Base-by-base conservation (phyloP, 768 basidiomycete genomes). In the Suillus tomentosus region DNA sequence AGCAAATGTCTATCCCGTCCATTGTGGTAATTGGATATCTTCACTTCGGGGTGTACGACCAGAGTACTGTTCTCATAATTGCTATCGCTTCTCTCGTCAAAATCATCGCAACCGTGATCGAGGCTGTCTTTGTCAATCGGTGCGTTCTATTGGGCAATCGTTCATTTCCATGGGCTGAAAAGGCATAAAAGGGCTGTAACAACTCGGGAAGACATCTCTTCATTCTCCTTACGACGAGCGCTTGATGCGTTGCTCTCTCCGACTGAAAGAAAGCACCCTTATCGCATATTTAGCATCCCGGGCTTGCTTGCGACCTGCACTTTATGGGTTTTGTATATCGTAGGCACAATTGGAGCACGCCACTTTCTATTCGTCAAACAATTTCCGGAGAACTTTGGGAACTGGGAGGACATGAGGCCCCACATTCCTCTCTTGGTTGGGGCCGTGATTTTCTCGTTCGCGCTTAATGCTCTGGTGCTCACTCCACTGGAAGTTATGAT, bases 401-500 rank as follows among this genome's bases (percentile, higher is more conserved):
- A 40, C 34, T 36, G 51, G 22, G 47, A 54, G 31, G 42, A 45
- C 22, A 39, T 54, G 11, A 53, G 48, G 48, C 65, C 63, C 11
- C 39, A 54, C n/a, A 8, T 67, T 5, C 31, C 69, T 7, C 31
- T 64, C 22, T 27, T 74, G 10, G 40, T 72, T 8, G 61, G 47
- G 17, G 69, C 72, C 10, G 5, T 65, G 3, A 47, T 51, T 17
- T 51, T 51, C 3, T 51, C 61, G 3, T 2, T 62, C 48, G 51
- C 3, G 14, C 50, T 48, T 36, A 53, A 62, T 22, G 50, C 19
- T 22, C 31, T 62, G 47, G 39, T 76, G 34, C 62, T 62, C 22
- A 68, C 70, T 19, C 75, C 74, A 36, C 65, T 76, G 27, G 71
- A 75, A 47, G 72, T 72, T 15, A 69, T 72, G 2, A 62, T 64